These are phyloP conservation scores for Gastroboletus turbinatus DNA, from an alignment of 1,284 basidiomycete species.

Conservation along the genomic window DNA sequence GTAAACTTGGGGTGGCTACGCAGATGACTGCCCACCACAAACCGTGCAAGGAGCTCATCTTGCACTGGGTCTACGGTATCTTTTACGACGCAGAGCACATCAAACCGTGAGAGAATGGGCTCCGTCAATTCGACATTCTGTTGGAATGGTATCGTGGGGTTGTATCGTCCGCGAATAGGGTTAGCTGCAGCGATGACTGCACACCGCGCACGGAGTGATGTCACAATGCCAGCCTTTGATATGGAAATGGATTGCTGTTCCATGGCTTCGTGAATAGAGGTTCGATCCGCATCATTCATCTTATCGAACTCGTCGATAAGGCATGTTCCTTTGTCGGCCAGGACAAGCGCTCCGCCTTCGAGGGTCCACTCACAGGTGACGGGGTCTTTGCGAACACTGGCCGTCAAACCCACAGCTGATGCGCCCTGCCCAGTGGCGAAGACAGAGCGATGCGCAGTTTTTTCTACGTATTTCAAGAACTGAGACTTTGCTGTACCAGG, in stretches of 20 bases:
- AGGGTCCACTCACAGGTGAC: constrained; percentile 98
- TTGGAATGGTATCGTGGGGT: constrained; percentile 96
- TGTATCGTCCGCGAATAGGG: constrained; percentile 93
- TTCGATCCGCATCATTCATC: constrained; percentile 98
- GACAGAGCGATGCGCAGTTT: constrained; percentile 96
- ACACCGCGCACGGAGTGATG: constrained; percentile 94
- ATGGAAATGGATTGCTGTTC: constrained; percentile 99
- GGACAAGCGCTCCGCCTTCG: constrained; percentile 94
- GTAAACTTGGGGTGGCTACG: constrained; percentile 94
- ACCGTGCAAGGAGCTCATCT: constrained; percentile 95
- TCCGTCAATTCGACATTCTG: constrained; percentile 99
- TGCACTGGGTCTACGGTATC: constrained; percentile 96
- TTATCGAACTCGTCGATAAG: constrained; percentile 99
- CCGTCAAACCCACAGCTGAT: constrained; percentile 96
- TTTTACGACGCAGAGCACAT: constrained; percentile 97
- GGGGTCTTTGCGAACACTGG: constrained; percentile 96
- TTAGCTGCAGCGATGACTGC: constrained; percentile 98
- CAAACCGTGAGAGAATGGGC: constrained; percentile 98
- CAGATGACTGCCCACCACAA: constrained; percentile 95
- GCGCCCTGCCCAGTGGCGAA: constrained; percentile 99
- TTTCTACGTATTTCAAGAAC: constrained; percentile 98
- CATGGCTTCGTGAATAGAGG: constrained; percentile 99
- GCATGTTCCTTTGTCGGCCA: constrained; percentile 98
- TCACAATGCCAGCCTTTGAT: constrained; percentile 98
- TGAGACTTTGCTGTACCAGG: constrained; percentile 99